Percentiles rank a stretch among this genome's conserved stretches.
These are phyloP conservation scores for Suillus plorans DNA, from an alignment of 768 basidiomycete genomes.

Conservation along the genomic window DNA sequence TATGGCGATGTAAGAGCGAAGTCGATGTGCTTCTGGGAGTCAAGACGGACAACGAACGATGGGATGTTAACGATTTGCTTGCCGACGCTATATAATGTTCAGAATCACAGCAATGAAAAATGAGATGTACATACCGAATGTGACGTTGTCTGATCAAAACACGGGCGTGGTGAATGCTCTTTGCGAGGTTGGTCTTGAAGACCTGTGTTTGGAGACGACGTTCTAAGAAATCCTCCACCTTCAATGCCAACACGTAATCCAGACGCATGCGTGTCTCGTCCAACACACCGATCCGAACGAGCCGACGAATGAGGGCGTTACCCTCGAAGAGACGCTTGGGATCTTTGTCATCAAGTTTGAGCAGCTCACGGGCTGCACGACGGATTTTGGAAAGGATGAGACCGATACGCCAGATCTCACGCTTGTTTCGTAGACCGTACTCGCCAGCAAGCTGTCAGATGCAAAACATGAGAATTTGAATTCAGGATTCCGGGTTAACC, in stretches of 20 bases:
- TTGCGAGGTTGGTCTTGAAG: constrained; percentile 97
- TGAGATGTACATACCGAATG: constrained; percentile 71
- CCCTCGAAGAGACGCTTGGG: constrained; percentile 99
- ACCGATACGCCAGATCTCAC: constrained; percentile 99
- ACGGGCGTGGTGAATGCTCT: constrained; percentile 98
- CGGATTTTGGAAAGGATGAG: constrained; percentile 99
- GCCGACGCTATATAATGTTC: constrained; percentile 69
- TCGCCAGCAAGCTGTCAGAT: constrained; percentile 89
- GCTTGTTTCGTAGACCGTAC: constrained; percentile 99
- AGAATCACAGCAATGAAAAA: background rate
- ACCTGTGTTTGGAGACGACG: constrained; percentile 98
- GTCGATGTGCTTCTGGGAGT: constrained; percentile 99
- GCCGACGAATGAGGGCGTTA: constrained; percentile 92
- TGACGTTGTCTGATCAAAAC: constrained; percentile 97
- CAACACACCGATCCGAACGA: constrained; percentile 99
- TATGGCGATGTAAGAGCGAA: constrained; percentile 96
- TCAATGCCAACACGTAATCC: constrained; percentile 99
- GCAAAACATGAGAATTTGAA: constrained; percentile 7
- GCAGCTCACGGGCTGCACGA: constrained; percentile 99
- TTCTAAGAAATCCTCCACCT: constrained; percentile 99
- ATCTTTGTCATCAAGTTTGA: constrained; percentile 99
- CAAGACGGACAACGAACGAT: constrained; percentile 97
- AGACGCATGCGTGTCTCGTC: constrained; percentile 99
- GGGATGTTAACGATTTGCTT: constrained; percentile 99
- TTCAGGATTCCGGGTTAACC: constrained; percentile 3